Evolutionary conservation across 2,329 filamentous ascomycete genomes (phyloP), one percentile per base, ranked within the genome.

Genomic region (Trichoderma endophyticum): DNA sequence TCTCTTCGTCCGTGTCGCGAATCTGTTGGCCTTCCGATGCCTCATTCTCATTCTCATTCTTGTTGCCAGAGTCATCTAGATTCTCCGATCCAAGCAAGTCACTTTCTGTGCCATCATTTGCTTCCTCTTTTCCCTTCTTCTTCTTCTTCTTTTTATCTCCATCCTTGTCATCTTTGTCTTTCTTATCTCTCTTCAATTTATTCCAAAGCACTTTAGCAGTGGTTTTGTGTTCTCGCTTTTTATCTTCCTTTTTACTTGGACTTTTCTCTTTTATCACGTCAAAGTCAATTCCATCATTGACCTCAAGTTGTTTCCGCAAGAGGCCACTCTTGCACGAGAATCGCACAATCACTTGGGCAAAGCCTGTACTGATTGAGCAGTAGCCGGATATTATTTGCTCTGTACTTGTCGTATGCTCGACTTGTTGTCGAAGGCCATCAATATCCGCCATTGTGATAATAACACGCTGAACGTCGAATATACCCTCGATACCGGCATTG

Each of bases 391-490:
- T 64, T 21, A 66, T 62, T 30, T 73, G 65, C n/a, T 68, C 51
- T 8, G 66, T 26, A 34, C 65, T 71, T 26, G 65, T 36, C 6
- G 61, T 54, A 26, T 65, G 54, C 36, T 48, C 64, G 15, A 73
- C 67, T 56, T 73, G 73, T 59, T 63, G 60, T 1, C 57, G 56
- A 26, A 73, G 71, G 14, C 63, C 57, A 12, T 73, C 60, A 14
- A 39, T 21, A 43, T 73, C 56, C 0, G 64, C 34, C 70, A 73
- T 71, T 3, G 73, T 72, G 18, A 73, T 51, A 12, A 73, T 65
- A 5, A 73, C 71, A 7, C 71, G 61, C 24, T 73, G 73, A 59
- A 73, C 57, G 14, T 73, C 73, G 43, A 73, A 73, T n/a, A 73
- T 60, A 3, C 73, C 57, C 39, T 73, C 73, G 32, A 73, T 72